Evolutionary conservation across 306 rosid species (phyloP).

Genomic region (Carpinus viminea): DNA sequence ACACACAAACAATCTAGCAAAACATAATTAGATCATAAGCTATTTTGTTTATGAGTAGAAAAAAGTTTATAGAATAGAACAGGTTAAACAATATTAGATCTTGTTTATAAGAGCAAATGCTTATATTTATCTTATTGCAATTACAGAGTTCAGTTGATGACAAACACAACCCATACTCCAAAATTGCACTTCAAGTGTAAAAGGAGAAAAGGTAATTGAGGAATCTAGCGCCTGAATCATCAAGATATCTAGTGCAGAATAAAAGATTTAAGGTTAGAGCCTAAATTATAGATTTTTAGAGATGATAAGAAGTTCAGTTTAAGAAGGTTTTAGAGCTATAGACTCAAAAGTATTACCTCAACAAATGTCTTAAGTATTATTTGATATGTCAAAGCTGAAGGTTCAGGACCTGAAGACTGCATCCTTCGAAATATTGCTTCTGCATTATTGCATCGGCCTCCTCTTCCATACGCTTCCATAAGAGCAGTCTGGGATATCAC

Average conservation of each 20-base stretch:
- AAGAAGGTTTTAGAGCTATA: neutral
- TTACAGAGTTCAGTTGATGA: neutral
- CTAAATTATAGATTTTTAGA: neutral
- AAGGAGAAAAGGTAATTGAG: neutral
- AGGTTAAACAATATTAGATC: neutral
- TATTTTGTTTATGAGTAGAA: neutral
- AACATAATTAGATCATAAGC: neutral
- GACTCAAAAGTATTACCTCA: conserved; percentile 48
- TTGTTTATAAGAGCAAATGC: neutral
- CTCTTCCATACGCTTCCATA: conserved; percentile 97
- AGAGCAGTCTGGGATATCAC: conserved; percentile 89
- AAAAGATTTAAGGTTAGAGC: neutral
- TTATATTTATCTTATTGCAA: neutral
- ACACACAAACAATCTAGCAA: neutral
- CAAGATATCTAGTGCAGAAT: neutral
- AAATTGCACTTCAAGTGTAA: neutral
- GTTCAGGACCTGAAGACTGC: conserved; percentile 89
- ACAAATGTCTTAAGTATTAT: conserved; percentile 79
- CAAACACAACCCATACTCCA: neutral
- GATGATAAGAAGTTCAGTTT: conserved; percentile 4
- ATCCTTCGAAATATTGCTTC: conserved; percentile 94
- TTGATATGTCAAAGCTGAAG: conserved; percentile 86
- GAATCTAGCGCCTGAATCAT: neutral
- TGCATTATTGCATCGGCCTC: conserved; percentile 71
- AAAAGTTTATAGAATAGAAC: neutral